These are phyloP conservation scores for Geosmithia morbida DNA, from an alignment of 2,329 filamentous ascomycete species.

Conservation along the genomic window DNA sequence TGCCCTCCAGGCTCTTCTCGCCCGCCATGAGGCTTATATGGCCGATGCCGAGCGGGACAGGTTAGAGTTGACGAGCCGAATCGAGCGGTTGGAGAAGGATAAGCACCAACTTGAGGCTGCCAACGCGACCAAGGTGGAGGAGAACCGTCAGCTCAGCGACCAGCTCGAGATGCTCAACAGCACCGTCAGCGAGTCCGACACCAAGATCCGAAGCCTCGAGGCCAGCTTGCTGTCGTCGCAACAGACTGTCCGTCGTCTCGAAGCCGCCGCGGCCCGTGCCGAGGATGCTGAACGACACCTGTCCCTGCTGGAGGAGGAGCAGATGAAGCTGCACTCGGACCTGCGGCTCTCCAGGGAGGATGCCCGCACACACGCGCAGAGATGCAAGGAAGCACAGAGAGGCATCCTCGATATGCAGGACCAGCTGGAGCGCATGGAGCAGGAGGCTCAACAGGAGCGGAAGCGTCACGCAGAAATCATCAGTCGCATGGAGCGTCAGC, in stretches of 20 bases:
- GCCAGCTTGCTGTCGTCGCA: constrained; percentile 65
- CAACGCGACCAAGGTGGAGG: constrained; percentile 66
- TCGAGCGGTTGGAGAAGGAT: constrained; percentile 60
- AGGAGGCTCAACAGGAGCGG: constrained; percentile 65
- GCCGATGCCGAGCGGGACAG: constrained; percentile 82
- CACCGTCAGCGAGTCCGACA: constrained; percentile 66
- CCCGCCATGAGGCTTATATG: constrained; percentile 89
- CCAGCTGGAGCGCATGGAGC: constrained; percentile 79
- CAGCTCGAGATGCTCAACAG: constrained; percentile 76
- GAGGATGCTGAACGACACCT: constrained; percentile 71
- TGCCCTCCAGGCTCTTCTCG: constrained; percentile 69
- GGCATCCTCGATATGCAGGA: constrained; percentile 68
- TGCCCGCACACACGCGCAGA: constrained; percentile 61
- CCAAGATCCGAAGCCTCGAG: constrained; percentile 63
- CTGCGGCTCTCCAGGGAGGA: constrained; percentile 57
- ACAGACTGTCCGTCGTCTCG: constrained; percentile 59
- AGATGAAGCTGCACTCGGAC: constrained; percentile 54
- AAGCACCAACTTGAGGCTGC: constrained; percentile 61
- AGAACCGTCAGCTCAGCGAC: constrained; percentile 68
- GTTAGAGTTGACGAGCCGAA: constrained; percentile 52
- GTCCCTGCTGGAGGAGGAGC: constrained; percentile 65
- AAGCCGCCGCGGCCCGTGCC: constrained; percentile 59
- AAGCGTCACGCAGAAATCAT: constrained; percentile 73
- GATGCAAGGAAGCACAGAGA: constrained; percentile 77
- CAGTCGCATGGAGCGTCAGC: constrained; percentile 68